Conservation (phyloP, 2,329 filamentous ascomycete genomes). For the Alternaria viburni region DNA sequence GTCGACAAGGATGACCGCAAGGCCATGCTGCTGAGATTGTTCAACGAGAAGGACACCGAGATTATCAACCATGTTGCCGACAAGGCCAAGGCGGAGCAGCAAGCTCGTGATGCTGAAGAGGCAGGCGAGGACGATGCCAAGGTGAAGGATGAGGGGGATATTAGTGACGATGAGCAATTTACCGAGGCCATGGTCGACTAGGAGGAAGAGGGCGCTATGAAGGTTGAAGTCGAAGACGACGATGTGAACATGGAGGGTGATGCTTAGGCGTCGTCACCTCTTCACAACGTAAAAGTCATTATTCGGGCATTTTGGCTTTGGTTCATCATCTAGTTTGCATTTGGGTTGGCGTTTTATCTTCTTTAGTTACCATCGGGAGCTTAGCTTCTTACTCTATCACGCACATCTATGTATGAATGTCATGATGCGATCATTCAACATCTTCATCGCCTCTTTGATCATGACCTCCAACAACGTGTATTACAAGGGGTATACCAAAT, state of each 20-base stretch:
- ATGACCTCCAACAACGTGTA: background rate
- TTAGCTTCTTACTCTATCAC: background rate
- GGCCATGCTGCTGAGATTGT: conserved; percentile 90
- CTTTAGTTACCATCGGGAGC: background rate
- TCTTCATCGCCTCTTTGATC: background rate
- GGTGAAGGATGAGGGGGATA: conserved; percentile 5
- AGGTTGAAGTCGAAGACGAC: conserved; percentile 4
- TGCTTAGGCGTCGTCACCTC: background rate
- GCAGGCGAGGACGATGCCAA: conserved; percentile 15
- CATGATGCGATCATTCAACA: conserved; percentile 1
- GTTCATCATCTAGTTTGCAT: conserved; percentile 5
- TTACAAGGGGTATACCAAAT: background rate
- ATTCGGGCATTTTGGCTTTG: background rate
- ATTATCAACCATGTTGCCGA: conserved; percentile 56
- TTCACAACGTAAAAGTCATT: background rate
- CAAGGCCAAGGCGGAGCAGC: conserved; percentile 35
- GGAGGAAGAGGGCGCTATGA: conserved; percentile 10
- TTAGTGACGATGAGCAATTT: conserved; percentile 5
- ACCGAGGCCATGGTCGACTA: conserved; percentile 6
- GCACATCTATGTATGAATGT: conserved; percentile 2
- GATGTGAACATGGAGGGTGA: conserved; percentile 8
- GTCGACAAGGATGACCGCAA: conserved; percentile 93
- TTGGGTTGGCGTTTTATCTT: conserved; percentile 7
- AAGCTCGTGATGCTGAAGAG: conserved; percentile 24
- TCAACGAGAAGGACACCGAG: conserved; percentile 85